These are phyloP conservation scores for Aureobasidium sp. DNA, from an alignment of 2,329 filamentous ascomycete genomes.

Conservation along the genomic window DNA sequence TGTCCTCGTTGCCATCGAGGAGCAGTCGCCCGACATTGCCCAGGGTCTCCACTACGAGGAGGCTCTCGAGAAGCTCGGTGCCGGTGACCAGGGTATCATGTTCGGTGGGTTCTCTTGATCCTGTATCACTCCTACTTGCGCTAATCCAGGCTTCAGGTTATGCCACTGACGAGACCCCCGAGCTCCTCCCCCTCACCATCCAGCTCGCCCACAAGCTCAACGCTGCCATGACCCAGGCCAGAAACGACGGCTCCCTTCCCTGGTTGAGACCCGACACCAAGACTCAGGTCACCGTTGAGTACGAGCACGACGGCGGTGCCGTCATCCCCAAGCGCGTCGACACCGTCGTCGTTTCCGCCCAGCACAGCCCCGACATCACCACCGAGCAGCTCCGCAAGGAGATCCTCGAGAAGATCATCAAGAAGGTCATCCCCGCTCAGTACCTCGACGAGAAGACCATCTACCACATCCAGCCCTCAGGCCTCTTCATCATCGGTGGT, in stretches of 20 bases:
- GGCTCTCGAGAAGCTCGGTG: constrained; percentile 94
- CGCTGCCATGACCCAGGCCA: constrained; percentile 83
- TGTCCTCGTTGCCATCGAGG: constrained; percentile 96
- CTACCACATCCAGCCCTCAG: constrained; percentile 98
- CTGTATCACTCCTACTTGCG: neutral
- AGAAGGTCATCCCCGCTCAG: constrained; percentile 84
- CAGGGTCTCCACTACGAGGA: constrained; percentile 98
- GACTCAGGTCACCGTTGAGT: constrained; percentile 99
- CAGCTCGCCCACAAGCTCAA: constrained; percentile 96
- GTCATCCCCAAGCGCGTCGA: constrained; percentile 89
- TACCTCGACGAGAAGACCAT: constrained; percentile 89
- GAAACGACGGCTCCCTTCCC: constrained; percentile 76
- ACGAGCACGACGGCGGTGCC: constrained; percentile 90
- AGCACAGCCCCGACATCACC: constrained; percentile 81
- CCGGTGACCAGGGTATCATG: constrained; percentile 99
- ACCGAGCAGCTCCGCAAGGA: constrained; percentile 90
- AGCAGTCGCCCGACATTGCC: constrained; percentile 97
- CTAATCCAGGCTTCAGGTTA: constrained; percentile 48
- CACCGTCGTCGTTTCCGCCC: constrained; percentile 93
- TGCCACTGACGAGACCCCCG: constrained; percentile 97
- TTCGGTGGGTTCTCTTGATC: constrained; percentile 50
- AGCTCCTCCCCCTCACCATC: constrained; percentile 90
- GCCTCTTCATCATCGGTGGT: constrained; percentile 97
- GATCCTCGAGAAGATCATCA: constrained; percentile 95
- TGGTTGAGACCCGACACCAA: constrained; percentile 99